Evolutionary conservation across 345 rosid genomes (phyloP).

Genomic region (Mangifera indica): DNA sequence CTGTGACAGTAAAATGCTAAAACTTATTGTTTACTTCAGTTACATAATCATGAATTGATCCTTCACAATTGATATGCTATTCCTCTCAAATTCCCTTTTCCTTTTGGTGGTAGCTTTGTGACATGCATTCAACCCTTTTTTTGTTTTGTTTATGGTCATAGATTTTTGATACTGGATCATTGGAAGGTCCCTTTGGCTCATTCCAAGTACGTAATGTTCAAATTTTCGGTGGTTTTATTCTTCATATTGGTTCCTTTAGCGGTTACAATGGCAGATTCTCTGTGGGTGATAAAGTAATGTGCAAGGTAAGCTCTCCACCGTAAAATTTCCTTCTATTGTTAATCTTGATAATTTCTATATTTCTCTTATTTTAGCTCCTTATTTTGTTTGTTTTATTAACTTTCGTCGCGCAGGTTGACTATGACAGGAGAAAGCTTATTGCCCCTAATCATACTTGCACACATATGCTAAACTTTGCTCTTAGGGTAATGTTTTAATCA

Average conservation of each 20-base stretch:
- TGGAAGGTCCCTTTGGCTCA: slow-evolving; percentile 75
- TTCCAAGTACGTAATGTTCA: slow-evolving; percentile 84
- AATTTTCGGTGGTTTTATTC: slow-evolving; percentile 84
- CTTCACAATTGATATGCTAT: neutral
- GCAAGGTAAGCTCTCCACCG: slow-evolving; percentile 57
- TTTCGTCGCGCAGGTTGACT: slow-evolving; percentile 67
- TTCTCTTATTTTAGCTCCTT: neutral
- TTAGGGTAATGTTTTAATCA: slow-evolving; percentile 49
- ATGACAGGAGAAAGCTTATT: slow-evolving; percentile 77
- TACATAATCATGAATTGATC: slow-evolving; percentile 7
- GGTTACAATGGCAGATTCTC: slow-evolving; percentile 42
- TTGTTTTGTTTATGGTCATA: slow-evolving; percentile 41
- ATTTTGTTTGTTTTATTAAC: too few relatives aligned
- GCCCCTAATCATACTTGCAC: slow-evolving; percentile 99
- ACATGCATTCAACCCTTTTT: slow-evolving; percentile 11
- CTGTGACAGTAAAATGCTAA: too few relatives aligned
- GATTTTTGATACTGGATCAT: slow-evolving; percentile 78
- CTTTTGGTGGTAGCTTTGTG: neutral
- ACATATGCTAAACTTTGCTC: slow-evolving; percentile 95
- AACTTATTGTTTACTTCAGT: neutral
- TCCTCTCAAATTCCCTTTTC: neutral
- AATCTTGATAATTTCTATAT: slow-evolving; percentile 4
- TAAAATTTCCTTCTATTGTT: neutral
- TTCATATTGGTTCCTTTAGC: slow-evolving; percentile 74
- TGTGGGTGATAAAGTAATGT: slow-evolving; percentile 69